A percentile compares a stretch with the other conserved stretches of the same genome.
These are phyloP conservation scores for Crinitomyces ghanaensis DNA, from an alignment of 805 yeast species.

Conservation along the genomic window DNA sequence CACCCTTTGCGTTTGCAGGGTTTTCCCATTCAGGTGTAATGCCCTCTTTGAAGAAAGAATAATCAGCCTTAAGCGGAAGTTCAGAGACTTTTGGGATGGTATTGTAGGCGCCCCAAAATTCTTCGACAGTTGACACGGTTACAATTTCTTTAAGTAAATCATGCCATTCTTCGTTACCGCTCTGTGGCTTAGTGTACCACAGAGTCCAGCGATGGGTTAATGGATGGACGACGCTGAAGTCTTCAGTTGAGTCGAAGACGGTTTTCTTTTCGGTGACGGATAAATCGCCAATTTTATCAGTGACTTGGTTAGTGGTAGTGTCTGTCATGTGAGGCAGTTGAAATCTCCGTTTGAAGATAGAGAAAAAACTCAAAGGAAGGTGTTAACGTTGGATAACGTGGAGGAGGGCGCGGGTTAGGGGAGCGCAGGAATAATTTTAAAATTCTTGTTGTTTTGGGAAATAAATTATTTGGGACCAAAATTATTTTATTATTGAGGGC, in stretches of 20 bases:
- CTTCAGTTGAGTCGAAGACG: slow-evolving; percentile 17
- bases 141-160: slow-evolving; percentile 88
- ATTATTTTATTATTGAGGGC: too few relatives aligned
- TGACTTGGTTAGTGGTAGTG: too few relatives aligned
- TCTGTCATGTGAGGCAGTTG: too few relatives aligned
- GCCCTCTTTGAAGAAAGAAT: slow-evolving; percentile 88
- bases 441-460: too few relatives aligned
- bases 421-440: too few relatives aligned
- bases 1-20: slow-evolving; percentile 73
- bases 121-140: slow-evolving; percentile 89
- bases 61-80: slow-evolving; percentile 85
- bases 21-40: slow-evolving; percentile 99
- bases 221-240: slow-evolving; percentile 73
- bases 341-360: too few relatives aligned
- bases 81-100: slow-evolving; percentile 87
- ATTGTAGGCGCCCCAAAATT: slow-evolving; percentile 96
- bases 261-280: too few relatives aligned
- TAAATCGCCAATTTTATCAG: background rate
- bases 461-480: too few relatives aligned
- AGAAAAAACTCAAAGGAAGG: too few relatives aligned
- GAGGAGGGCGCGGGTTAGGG: too few relatives aligned
- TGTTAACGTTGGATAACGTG: too few relatives aligned
- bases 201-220: slow-evolving; percentile 86
- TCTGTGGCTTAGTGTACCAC: slow-evolving; percentile 94
- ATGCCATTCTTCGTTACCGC: slow-evolving; percentile 71